Evolutionary conservation across 2,329 filamentous ascomycete species (phyloP).

Genomic region (Penicillium psychrosexuale): DNA sequence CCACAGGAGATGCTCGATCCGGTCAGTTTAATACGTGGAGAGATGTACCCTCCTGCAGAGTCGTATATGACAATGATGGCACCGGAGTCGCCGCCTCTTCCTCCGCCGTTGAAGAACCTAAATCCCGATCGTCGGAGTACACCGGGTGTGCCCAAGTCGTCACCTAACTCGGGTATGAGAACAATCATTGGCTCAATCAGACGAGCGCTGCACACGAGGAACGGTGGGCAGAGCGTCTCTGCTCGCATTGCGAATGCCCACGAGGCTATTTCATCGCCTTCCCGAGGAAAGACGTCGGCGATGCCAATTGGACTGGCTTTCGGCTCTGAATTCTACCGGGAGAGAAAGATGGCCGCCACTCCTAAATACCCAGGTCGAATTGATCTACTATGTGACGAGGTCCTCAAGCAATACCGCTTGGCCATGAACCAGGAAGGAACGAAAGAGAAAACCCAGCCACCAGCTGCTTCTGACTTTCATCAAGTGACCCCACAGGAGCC

Average conservation of each 20-base stretch:
- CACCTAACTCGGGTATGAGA: conserved; percentile 66
- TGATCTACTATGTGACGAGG: conserved; percentile 75
- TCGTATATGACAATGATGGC: conserved; percentile 70
- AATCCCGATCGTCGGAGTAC: conserved; percentile 31
- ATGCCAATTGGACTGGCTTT: conserved; percentile 47
- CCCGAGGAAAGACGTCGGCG: conserved; percentile 40
- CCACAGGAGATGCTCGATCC: conserved; percentile 65
- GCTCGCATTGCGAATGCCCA: conserved; percentile 37
- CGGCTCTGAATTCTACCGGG: conserved; percentile 44
- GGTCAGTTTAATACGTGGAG: conserved; percentile 83
- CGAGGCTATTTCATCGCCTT: conserved; percentile 28
- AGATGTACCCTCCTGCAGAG: conserved; percentile 76
- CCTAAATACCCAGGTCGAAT: conserved; percentile 61
- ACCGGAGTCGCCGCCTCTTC: conserved; percentile 47
- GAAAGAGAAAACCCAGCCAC: conserved; percentile 4
- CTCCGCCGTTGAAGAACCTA: conserved; percentile 26
- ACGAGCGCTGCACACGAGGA: conserved; percentile 68
- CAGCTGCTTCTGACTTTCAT: conserved; percentile 5
- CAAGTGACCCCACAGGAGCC: conserved; percentile 5
- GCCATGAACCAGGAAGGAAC: conserved; percentile 52
- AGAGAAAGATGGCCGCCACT: conserved; percentile 35
- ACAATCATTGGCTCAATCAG: conserved; percentile 83
- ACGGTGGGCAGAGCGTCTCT: conserved; percentile 33
- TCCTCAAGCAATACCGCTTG: conserved; percentile 74
- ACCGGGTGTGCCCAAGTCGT: conserved; percentile 27